Evolutionary conservation across 2,329 filamentous ascomycete genomes (phyloP).

Genomic region (Colletotrichum sp.): DNA sequence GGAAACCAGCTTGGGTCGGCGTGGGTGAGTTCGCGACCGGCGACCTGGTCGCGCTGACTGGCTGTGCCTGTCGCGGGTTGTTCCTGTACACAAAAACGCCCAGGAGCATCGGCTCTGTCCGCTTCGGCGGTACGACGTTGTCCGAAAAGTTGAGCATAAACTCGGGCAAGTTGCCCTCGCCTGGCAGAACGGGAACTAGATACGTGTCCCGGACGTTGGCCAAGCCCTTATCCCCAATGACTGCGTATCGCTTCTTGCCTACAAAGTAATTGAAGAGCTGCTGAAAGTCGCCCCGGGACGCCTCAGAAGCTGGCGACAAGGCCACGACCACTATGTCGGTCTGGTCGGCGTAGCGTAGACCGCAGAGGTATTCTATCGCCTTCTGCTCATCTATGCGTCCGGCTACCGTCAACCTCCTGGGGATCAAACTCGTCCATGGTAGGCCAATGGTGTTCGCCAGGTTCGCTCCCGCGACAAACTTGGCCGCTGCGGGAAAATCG

Average conservation of each 20-base stretch:
- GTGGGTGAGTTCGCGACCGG: constrained; percentile 33
- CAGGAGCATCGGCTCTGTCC: constrained; percentile 78
- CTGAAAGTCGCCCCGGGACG: constrained; percentile 68
- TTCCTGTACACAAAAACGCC: constrained; percentile 85
- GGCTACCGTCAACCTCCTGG: constrained; percentile 71
- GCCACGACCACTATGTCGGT: constrained; percentile 86
- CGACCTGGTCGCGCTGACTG: constrained; percentile 24
- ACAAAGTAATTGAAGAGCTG: constrained; percentile 88
- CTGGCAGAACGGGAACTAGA: constrained; percentile 82
- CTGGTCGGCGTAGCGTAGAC: constrained; percentile 79
- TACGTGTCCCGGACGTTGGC: constrained; percentile 89
- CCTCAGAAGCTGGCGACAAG: constrained; percentile 68
- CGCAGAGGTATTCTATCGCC: constrained; percentile 90
- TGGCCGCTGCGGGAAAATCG: constrained; percentile 77
- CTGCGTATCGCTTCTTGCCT: constrained; percentile 82
- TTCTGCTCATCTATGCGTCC: constrained; percentile 82
- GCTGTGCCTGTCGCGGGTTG: constrained; percentile 45
- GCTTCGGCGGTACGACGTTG: constrained; percentile 75
- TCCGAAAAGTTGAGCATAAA: constrained; percentile 90
- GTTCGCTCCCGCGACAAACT: constrained; percentile 84
- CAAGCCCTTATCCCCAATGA: constrained; percentile 77
- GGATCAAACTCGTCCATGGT: constrained; percentile 77
- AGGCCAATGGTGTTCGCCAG: constrained; percentile 60
- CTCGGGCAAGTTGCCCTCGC: constrained; percentile 74
- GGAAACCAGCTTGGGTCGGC: constrained; percentile 38